Base-by-base conservation (phyloP, 2,329 filamentous ascomycete species). In the Trichoderma sp. region DNA sequence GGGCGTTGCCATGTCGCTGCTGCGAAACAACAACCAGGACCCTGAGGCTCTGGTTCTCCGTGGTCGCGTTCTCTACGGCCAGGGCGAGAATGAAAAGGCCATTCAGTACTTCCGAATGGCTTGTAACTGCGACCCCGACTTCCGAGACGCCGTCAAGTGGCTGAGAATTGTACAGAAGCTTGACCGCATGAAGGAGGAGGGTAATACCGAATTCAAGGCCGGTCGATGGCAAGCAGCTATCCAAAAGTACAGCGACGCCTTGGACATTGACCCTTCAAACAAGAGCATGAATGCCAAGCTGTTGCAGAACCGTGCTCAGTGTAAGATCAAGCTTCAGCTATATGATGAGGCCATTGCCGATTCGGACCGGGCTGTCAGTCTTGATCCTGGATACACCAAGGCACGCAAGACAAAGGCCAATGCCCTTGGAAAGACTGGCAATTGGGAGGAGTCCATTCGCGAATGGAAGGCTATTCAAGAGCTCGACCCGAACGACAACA, bases 71-170 rank as follows among this genome's bases (percentile, higher is more conserved):
- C 85, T 97, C 59, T 98, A 98, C 75, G 90, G 89, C 4, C 92
- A 95, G 77, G 95, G 95, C 34, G 95, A 99, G 73, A 97, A 97
- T 75, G 92, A 96, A 2, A 97, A 97, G 84, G 94, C 95, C 2
- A 86, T 97, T 52, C 92, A 94, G 76, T 92, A 96, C 78, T 95
- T 98, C 82, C 89, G 93, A 71, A 92, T 95, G 81, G 95, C 94
- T 22, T 82, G 97, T 67, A 91, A 86, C 77, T 93, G 94, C 78
- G 95, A 98, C 74, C 95, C 95, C 9, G 95, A 99, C 78, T 95
- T 92, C 82, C 90, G 89, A 74, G 90, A 92, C 71, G 94, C 94
- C 8, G 87, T 97, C 73, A 96, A 93, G 81, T 94, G 92, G 82
- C 84, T 98, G 69, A 88, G 92, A 70, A 91, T 92, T 76, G 93